A percentile compares a stretch with the other conserved stretches of the same genome.
Conservation (phyloP, 108 stramenopile genomes). For the Aureococcus anophagefferens region DNA sequence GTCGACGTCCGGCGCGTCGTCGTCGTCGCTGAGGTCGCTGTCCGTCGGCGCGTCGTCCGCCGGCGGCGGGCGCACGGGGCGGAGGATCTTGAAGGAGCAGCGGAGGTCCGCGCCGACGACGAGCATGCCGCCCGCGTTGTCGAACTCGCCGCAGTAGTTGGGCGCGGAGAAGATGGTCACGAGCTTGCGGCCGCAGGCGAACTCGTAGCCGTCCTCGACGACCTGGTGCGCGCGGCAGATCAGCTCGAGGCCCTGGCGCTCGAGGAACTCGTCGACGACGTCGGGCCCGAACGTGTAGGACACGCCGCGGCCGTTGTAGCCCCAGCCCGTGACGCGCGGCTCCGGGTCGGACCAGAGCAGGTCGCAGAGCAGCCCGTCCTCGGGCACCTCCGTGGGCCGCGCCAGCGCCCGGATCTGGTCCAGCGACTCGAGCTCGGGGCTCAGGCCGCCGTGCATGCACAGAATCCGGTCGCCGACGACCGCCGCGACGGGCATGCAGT, state of each 20-base stretch:
- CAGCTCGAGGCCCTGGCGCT: conserved; percentile 34
- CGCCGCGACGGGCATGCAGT: conserved; percentile 49
- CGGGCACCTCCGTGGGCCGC: conserved; percentile 82
- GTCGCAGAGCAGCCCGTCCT: conserved; percentile 85
- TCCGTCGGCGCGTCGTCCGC: too few relatives aligned
- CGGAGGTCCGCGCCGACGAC: conserved; percentile 29
- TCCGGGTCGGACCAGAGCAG: conserved; percentile 90
- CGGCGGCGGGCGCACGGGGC: too few relatives aligned
- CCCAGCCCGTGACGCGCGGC: conserved; percentile 49
- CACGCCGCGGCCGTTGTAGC: conserved; percentile 35
- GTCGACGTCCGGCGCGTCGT: too few relatives aligned
- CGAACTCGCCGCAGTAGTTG: conserved; percentile 48
- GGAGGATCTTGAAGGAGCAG: conserved; percentile 39
- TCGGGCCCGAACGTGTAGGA: conserved; percentile 43
- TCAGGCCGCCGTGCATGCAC: conserved; percentile 51
- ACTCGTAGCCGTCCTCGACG: conserved; percentile 48
- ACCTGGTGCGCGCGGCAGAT: conserved; percentile 47
- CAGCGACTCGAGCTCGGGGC: conserved; percentile 62
- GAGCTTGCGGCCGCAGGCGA: conserved; percentile 32
- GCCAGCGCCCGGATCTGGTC: conserved; percentile 69
- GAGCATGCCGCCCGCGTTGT: conserved; percentile 49
- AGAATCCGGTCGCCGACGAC: conserved; percentile 48
- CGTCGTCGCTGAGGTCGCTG: too few relatives aligned
- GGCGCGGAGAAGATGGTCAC: conserved; percentile 45
- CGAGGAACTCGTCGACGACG: conserved; percentile 38